Percentiles rank a stretch among this genome's conserved stretches.
Conservation (phyloP, 768 basidiomycete species). For the Coprinopsis strossmayeri region DNA sequence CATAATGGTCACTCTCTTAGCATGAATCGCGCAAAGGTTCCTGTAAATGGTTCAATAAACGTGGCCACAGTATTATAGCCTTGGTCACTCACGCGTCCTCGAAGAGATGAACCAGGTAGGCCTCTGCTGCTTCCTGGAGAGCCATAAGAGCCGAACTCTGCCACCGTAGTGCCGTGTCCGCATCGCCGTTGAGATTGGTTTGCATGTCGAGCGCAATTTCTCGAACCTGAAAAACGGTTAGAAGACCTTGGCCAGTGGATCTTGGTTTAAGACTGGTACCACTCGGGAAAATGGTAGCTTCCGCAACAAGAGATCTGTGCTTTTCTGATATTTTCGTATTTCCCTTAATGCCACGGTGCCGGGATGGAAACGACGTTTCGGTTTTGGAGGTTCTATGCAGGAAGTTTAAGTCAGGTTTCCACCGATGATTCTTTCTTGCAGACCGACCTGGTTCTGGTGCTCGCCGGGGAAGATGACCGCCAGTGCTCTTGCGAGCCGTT, state of each 20-base stretch:
- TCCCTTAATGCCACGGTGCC: slow-evolving; percentile 88
- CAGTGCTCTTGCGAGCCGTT: slow-evolving; percentile 85
- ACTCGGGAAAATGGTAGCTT: slow-evolving; percentile 91
- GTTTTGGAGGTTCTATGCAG: slow-evolving; percentile 16
- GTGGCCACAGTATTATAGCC: too few species aligned
- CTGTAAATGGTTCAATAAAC: too few species aligned
- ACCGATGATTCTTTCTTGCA: too few species aligned
- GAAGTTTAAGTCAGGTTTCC: neutral
- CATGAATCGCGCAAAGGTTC: slow-evolving; percentile 95
- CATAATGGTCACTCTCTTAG: slow-evolving; percentile 98
- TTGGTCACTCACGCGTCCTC: slow-evolving; percentile 99
- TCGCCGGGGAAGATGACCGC: slow-evolving; percentile 48
- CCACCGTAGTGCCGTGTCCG: slow-evolving; percentile 72
- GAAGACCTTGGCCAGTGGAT: neutral
- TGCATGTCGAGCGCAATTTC: slow-evolving; percentile 92
- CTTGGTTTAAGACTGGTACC: slow-evolving; percentile 42
- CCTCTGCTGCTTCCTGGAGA: slow-evolving; percentile 94
- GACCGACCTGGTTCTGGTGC: slow-evolving; percentile 15
- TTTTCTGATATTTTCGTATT: slow-evolving; percentile 92
- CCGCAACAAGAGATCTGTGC: slow-evolving; percentile 79
- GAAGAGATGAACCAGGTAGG: slow-evolving; percentile 91
- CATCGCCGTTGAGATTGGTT: slow-evolving; percentile 63
- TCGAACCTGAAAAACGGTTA: slow-evolving; percentile 56
- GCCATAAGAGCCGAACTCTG: slow-evolving; percentile 92
- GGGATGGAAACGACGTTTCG: slow-evolving; percentile 67